Evolutionary conservation across 2,329 filamentous ascomycete species (phyloP).

Genomic region (Pochonia chlamydosporia): DNA sequence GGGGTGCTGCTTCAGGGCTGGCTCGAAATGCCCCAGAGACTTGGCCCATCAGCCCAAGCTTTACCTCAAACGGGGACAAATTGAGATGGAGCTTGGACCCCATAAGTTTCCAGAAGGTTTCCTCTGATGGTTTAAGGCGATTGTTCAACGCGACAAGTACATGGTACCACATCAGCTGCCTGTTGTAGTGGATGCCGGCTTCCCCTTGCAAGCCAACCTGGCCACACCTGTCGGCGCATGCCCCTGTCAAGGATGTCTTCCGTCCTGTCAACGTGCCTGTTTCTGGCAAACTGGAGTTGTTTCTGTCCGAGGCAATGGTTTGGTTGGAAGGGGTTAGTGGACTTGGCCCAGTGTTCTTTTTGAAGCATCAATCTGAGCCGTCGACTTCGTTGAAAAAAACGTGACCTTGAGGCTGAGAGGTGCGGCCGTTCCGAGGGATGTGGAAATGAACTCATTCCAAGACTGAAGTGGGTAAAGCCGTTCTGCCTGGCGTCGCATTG

Average conservation of each 20-base stretch:
- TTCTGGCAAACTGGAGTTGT: no score
- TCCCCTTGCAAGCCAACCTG: not conserved
- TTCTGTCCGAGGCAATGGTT: no score
- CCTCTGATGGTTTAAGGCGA: not conserved
- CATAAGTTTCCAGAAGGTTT: conserved; percentile 8
- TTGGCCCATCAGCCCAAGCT: not conserved
- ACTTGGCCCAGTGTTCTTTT: no score
- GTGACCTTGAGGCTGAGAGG: not conserved
- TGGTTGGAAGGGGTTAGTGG: no score
- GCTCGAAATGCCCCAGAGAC: not conserved
- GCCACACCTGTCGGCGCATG: no score
- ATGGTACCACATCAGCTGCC: not conserved
- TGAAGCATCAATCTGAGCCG: no score
- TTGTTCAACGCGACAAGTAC: not conserved
- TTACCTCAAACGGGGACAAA: not conserved
- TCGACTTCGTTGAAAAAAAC: no score
- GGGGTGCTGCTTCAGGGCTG: not conserved
- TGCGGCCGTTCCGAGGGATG: not conserved
- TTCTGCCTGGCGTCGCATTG: not conserved
- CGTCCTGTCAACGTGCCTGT: no score
- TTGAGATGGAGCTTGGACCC: not conserved
- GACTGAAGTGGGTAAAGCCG: not conserved
- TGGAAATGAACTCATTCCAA: not conserved
- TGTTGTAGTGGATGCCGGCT: not conserved
- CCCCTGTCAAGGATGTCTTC: not conserved